A percentile compares a stretch with the other conserved stretches of the same genome.
Conservation (phyloP, 2,329 filamentous ascomycete genomes). For the Monosporascus sp. region DNA sequence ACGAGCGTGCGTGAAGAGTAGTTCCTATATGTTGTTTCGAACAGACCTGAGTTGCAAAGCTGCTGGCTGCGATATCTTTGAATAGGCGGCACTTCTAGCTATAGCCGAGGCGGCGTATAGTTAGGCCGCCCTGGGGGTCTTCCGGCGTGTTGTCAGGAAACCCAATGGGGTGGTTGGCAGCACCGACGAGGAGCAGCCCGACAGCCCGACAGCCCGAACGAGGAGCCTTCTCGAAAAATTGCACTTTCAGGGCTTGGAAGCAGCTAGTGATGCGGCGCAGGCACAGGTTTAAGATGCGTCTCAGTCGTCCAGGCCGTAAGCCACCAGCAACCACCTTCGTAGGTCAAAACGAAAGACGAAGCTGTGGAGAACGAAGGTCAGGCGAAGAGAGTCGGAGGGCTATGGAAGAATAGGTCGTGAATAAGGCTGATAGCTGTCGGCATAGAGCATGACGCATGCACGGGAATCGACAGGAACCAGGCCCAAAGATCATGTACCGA, state of each 20-base stretch:
- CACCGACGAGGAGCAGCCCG: not conserved
- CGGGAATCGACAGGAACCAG: not conserved
- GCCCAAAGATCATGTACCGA: not conserved
- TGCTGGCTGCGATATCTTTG: not conserved
- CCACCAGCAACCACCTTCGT: slow-evolving; percentile 6
- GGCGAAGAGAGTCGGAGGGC: slow-evolving; percentile 7
- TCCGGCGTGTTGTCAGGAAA: not conserved
- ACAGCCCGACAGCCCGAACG: not conserved
- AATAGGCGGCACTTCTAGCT: not conserved
- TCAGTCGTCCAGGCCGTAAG: not conserved
- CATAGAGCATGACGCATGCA: not conserved
- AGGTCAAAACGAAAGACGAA: slow-evolving; percentile 7
- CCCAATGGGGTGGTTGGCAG: not conserved
- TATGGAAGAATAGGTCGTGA: slow-evolving; percentile 1
- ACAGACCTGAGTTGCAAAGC: not conserved
- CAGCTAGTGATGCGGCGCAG: not conserved
- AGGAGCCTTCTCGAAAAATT: not conserved
- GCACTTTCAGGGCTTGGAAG: not conserved
- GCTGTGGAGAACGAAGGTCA: slow-evolving; percentile 8
- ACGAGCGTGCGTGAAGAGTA: slow-evolving; percentile 1
- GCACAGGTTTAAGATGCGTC: not conserved
- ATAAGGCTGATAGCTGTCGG: slow-evolving; percentile 2
- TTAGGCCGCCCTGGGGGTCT: not conserved
- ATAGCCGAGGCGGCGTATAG: not conserved
- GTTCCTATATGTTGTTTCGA: not conserved